These are phyloP conservation scores for Pelargonium exstipulatum DNA, from an alignment of 441 rosid species.

Conservation along the genomic window DNA sequence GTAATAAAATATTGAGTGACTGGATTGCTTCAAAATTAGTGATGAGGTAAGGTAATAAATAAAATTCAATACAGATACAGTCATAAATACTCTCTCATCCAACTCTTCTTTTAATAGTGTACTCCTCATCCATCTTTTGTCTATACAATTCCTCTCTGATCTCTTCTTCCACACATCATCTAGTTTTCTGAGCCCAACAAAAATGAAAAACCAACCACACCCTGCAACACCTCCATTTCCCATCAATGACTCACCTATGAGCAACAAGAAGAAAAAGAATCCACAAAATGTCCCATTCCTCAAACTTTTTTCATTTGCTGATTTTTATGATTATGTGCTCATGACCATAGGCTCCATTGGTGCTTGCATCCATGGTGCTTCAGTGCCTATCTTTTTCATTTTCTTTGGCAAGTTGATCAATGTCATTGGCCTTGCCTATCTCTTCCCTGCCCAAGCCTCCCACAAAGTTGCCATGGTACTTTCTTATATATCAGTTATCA, in stretches of 20 bases:
- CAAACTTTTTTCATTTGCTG: not conserved
- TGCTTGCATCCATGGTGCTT: slow-evolving; percentile 2
- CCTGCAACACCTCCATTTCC: no score
- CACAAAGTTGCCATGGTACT: slow-evolving; percentile 4
- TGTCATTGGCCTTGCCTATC: not conserved
- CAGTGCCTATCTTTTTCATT: not conserved
- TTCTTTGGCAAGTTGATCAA: slow-evolving; percentile 3
- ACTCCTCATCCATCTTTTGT: not conserved
- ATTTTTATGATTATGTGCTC: not conserved
- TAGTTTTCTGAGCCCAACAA: no score
- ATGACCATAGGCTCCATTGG: slow-evolving; percentile 2
- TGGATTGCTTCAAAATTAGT: no score
- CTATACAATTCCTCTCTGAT: not conserved
- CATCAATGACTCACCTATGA: no score
- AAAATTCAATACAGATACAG: not conserved
- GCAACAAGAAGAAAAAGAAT: not conserved
- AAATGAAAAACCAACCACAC: no score
- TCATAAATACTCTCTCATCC: not conserved
- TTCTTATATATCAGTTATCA: not conserved
- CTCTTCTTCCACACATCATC: not conserved
- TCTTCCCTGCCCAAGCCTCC: slow-evolving; percentile 5
- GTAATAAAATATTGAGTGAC: no score
- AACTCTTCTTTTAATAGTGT: not conserved
- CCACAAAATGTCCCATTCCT: not conserved
- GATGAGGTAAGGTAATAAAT: no score